Evolutionary conservation across 1,284 basidiomycete genomes (phyloP), one percentile per base, ranked within the genome.

Genomic region (Ganoderma sinense): DNA sequence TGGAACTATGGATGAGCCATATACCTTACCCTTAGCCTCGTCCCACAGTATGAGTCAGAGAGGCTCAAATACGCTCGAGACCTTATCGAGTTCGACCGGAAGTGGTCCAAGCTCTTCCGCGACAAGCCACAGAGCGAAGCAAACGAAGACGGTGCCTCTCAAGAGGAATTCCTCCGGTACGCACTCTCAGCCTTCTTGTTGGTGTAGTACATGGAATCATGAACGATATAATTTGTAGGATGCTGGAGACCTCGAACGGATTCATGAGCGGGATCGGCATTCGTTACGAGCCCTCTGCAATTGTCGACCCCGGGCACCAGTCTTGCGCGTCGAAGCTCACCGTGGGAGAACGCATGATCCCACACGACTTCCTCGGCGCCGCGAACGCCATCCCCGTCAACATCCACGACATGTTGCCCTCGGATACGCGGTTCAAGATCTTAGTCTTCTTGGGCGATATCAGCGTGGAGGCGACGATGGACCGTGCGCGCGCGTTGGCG

Each of bases 41-140:
- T 90, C 93, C 76, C 79, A 85, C 53, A 93, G 64, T 56, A 63
- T 10, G 43, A 65, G 4, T 58, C 45, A 16, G 94, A 95, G 76
- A 86, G 94, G 51, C 85, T 88, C 61, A 88, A 89, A 78, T 95
- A 91, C 73, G 94, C 93, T 0, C 88, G 93, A 79, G 92, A 95
- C 73, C 85, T 97, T 66, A 96, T 96, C 75, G 79, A 88, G 68
- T 95, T 95, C 74, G 95, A 97, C 80, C 90, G 89, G 78, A 82
- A 91, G 74, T 94, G 91, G 77, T 87, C 92, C 1, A 84, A 87
- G 14, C 81, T 96, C 29, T 95, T 95, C 80, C 94, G 92, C 20
- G 90, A 89, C 60, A 94, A 94, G 80, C 90, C 93, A 10, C 84
- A 85, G 40, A 89, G 88, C 13, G 82, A 84, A 45, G 82, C 86